Evolutionary conservation across 2,329 filamentous ascomycete genomes (phyloP), one percentile per base, ranked within the genome.

Genomic region (Venturiaceae sp.): DNA sequence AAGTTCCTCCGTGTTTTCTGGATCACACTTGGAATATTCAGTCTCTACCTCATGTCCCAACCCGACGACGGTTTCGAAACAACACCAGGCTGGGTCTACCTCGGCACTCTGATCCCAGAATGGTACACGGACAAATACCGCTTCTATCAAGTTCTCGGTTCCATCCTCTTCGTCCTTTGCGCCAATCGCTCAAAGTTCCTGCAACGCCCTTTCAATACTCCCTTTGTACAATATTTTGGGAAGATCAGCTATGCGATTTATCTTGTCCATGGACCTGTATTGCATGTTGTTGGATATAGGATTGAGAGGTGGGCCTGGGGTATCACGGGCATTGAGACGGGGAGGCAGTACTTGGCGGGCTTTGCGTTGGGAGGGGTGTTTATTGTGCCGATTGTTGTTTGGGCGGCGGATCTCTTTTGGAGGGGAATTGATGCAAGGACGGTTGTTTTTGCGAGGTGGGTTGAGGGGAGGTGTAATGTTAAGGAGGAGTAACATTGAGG

Each of bases 201-300:
- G 39, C 74, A 77, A 56, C 68, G 67, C 53, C 64, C 76, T 23
- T 75, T 77, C 63, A 70, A 67, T 34, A 71, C 71, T 55, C 65
- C 66, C 0, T 39, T 76, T 5, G 72, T 74, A 16, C 74, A 75
- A 58, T 78, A 78, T 60, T 64, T 78, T 13, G 76, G 76, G 59
- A 74, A 73, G 52, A 74, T 77, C 59, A 76, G 73, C 2, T 78
- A 75, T 61, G 73, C 73, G 2, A 72, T 78, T 44, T 78, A 78
- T 58, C 71, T 78, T 53, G 74, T 77, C 26, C 76, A 78, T 52
- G 56, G 60, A 19, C 50, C 59, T 2, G 44, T 63, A 3, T 53
- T 64, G n/a, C 60, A 57, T 32, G 47, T 55, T 36, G 50, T 63
- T 7, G 63, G 63, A 3, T 64, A 61, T 36, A 37, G 41, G 30